Evolutionary conservation across 2,329 filamentous ascomycete species (phyloP), one percentile per base, ranked within the genome.

Genomic region (Dichotomopilus funicola): DNA sequence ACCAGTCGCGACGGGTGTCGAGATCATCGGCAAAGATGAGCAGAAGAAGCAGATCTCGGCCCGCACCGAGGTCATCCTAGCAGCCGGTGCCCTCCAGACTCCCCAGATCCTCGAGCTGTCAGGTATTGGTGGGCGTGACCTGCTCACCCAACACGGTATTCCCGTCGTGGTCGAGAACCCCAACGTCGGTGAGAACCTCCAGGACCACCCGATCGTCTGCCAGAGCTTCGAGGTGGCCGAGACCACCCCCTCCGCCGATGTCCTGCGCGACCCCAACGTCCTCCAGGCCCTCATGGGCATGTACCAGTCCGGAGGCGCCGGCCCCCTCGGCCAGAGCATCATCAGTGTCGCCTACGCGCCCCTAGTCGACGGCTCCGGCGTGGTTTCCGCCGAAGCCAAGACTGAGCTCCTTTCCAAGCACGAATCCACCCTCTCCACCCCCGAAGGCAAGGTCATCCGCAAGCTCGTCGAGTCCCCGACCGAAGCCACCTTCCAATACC

Each of bases 171-270:
- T 76, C 31, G 68, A 75, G 44, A 71, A 76, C 43, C 67, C 72
- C 13, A 70, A 72, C 51, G 75, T 79, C 2, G 76, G 76, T 27
- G 68, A 72, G 54, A 70, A 76, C 54, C 68, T 77, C 56, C 75
- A 77, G 57, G 75, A 78, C 58, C 75, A 78, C 53, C 63, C 68
- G 35, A 68, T 70, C 46, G 67, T 66, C 10, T 65, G 63, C 19
- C 65, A 70, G 51, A 65, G 58, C 64, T 74, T 76, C 63, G 73
- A 76, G 41, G 71, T 75, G 42, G 70, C 68, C 50, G 68, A 72
- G 11, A 67, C 68, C 10, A 64, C 72, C 34, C 70, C 72, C 9
- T 71, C 72, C 0, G 64, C 61, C 36, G 70, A 75, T 53, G 56
- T 67, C 19, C 60, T 75, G 11, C 68, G 67, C 27, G 67, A 74